Conservation (phyloP, 2,329 filamentous ascomycete genomes). For the Daldinia eschscholtzii region DNA sequence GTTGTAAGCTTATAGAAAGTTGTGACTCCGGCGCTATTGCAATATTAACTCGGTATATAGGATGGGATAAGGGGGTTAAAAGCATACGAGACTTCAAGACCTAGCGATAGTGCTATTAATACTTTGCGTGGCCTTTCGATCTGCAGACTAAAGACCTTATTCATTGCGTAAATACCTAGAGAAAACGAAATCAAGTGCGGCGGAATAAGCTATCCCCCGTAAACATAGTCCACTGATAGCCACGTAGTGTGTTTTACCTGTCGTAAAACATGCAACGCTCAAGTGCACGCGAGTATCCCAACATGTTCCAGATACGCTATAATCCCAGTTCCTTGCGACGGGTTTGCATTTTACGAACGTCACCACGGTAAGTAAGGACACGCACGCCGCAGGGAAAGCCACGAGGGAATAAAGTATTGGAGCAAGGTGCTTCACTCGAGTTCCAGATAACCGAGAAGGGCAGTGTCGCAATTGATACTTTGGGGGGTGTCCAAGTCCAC, state of each 20-base stretch:
- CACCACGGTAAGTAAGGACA: neutral
- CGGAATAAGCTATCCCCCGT: neutral
- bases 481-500: too few species aligned
- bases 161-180: neutral
- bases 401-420: too few species aligned
- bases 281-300: neutral
- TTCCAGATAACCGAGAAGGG: too few species aligned
- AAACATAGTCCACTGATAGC: neutral
- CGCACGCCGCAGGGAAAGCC: too few species aligned
- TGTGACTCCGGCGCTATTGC: too few species aligned
- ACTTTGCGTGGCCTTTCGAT: neutral
- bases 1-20: too few species aligned
- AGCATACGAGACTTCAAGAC: too few species aligned
- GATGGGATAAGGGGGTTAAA: too few species aligned
- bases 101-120: too few species aligned
- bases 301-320: neutral
- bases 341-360: neutral
- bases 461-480: too few species aligned
- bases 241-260: neutral
- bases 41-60: too few species aligned
- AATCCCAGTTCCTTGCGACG: neutral
- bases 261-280: neutral
- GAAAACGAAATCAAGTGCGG: neutral
- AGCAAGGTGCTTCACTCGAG: too few species aligned
- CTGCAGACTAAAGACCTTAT: neutral